Evolutionary conservation across 306 rosid genomes (phyloP).

Genomic region (Cucumis hystrix): DNA sequence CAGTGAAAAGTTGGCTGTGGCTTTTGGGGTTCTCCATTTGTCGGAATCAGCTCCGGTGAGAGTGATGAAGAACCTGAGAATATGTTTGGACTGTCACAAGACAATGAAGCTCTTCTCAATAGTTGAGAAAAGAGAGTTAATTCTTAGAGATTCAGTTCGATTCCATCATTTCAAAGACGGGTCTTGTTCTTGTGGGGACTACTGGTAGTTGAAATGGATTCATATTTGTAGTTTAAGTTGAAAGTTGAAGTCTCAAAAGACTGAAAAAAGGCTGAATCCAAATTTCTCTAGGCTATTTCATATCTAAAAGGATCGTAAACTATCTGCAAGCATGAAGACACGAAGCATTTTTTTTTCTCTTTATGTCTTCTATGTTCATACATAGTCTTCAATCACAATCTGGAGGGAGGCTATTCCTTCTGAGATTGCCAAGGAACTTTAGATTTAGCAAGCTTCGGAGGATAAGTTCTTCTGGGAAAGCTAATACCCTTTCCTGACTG

Average conservation of each 20-base stretch:
- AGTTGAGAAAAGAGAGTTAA: constrained; percentile 37
- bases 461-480: background rate
- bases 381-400: background rate
- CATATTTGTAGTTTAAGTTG: background rate
- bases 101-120: constrained; percentile 41
- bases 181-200: constrained; percentile 47
- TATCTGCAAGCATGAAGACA: background rate
- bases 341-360: background rate
- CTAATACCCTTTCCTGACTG: background rate
- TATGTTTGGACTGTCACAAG: constrained; percentile 40
- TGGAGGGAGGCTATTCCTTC: too few species aligned
- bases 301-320: background rate
- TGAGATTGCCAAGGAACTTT: background rate
- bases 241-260: background rate
- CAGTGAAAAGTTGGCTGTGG: constrained; percentile 54
- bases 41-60: constrained; percentile 44
- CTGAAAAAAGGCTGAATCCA: background rate
- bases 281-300: background rate
- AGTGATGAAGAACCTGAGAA: constrained; percentile 61
- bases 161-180: constrained; percentile 55
- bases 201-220: constrained; percentile 26
- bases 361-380: background rate
- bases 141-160: constrained; percentile 41
- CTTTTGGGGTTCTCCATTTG: constrained; percentile 35
- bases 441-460: background rate